phyloP scores from a whole-genome alignment of 768 basidiomycete species.

The Podaxis sp. region DNA sequence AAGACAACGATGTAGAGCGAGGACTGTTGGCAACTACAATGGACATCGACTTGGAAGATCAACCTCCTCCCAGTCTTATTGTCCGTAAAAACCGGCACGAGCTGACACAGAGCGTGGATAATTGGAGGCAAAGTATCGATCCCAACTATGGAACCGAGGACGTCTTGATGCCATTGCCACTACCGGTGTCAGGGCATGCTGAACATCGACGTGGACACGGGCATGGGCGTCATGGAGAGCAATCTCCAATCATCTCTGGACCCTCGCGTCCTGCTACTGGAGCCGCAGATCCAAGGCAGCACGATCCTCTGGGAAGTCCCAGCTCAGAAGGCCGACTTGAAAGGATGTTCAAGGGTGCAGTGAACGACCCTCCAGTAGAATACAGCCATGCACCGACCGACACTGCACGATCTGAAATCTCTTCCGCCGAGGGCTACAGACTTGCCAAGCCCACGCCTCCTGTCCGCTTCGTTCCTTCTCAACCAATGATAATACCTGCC shows the following conservation, averaged over 20 bases:
- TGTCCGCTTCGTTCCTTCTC: neutral
- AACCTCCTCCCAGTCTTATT: slow-evolving; percentile 26
- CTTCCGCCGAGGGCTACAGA: slow-evolving; percentile 2
- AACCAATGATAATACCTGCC: neutral
- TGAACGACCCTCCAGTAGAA: neutral
- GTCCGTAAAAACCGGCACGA: slow-evolving; percentile 16
- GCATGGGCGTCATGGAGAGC: neutral
- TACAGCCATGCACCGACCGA: neutral
- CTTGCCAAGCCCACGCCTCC: neutral
- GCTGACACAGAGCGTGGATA: slow-evolving; percentile 1
- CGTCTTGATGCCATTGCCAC: slow-evolving; percentile 8
- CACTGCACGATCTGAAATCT: slow-evolving; percentile 1
- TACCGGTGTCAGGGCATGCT: neutral
- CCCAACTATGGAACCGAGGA: neutral
- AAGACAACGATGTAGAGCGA: slow-evolving; percentile 16
- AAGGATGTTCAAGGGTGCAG: neutral
- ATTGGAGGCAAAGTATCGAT: slow-evolving; percentile 6
- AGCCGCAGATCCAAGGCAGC: neutral
- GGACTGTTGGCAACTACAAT: slow-evolving; percentile 12
- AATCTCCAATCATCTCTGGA: neutral
- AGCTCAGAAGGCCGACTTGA: neutral
- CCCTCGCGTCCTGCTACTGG: neutral
- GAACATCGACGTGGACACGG: neutral
- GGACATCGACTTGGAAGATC: slow-evolving; percentile 22
- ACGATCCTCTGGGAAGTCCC: neutral